Evolutionary conservation across 371 early-diverging fungal genomes (phyloP), one percentile per base, ranked within the genome.

Genomic region (Saksenaea oblongispora): DNA sequence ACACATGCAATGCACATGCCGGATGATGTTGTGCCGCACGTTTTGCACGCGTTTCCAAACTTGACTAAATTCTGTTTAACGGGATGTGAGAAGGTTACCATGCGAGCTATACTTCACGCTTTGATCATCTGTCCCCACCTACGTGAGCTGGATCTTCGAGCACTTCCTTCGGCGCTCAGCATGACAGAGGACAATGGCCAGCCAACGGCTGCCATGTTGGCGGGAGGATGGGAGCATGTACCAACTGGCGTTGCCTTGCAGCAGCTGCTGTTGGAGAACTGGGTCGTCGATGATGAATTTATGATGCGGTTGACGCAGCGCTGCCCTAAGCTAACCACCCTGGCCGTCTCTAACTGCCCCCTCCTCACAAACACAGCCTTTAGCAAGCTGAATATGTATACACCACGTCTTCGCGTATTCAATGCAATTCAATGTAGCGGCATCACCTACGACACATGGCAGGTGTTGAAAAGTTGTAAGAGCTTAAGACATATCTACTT

Each of bases 101-200:
- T 42, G 5, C n/a, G 61, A 14, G 41, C 65, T 5, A 55, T 73
- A 3, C 34, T 44, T 3, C 34, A 58, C 5, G 54, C 59, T 1
- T 15, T 80, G 1, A n/a, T 22, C 5, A 14, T 9, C 0, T 77
- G 80, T 18, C 62, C 42, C 1, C n/a, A 47, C 5, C 31, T 80
- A 15, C 31, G 28, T 1, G 47, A 63, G 2, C 39, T 80, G 2
- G 77, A 80, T 34, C 64, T 80, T 8, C 70, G 77, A 24, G 69
- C 72, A 1, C 22, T 56, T 11, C 39, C 54, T 3, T 5, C 39
- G 4, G 24, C 62, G 2, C 9, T 61, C 28, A 37, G 58, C 9
- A 47, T 31, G 18, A 3, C 39, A 36, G 34, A 31, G 24, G 22
- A 10, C 8, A 47, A 22, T 2, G 17, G 0, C 8, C 51, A 18